Evolutionary conservation across 2,329 filamentous ascomycete species (phyloP), one percentile per base, ranked within the genome.

Genomic region (Apiospora koreana): DNA sequence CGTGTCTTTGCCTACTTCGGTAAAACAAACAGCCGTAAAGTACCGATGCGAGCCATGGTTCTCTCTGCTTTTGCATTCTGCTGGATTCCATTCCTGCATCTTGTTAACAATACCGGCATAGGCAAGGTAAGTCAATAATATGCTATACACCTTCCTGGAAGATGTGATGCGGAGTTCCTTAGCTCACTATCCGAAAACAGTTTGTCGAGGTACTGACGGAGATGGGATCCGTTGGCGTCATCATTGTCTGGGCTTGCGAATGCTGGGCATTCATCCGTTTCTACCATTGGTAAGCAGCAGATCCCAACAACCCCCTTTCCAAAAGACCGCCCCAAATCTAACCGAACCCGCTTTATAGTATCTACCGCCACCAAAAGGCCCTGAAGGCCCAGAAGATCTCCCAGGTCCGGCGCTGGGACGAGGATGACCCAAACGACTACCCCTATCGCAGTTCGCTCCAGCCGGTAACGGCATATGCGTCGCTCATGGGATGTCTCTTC

Each of bases 81-180:
- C 68, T 84, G 82, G 82, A 78, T 83, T 12, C 82, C 82, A 2
- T 83, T 83, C 65, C 70, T 83, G 25, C 80, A 82, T 65, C 76
- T 83, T 16, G 28, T 64, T 5, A 69, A 41, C 8, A 72, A 67
- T 64, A 72, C 58, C n/a, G 71, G 71, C 35, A 74, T 73, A 65
- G 54, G 54, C 54, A 62, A 62, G 54, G 54, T 62, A 62, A 21
- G 50, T 6, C 16, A 5, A 38, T n/a, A n/a, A n/a, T n/a, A 46
- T 18, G 14, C 14, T 7, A 4, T 31, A 9, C 16, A 10, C 25
- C 50, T 28, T 18, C 21, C 28, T 1, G 14, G 25, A 9, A 54
- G 25, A 14, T 31, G 10, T 9, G 16, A 3, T 31, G 16, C 16
- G 28, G 7, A 43, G 69, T 50, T 72, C 28, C 70, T 62, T 31